These are phyloP conservation scores for Elymus sibiricus DNA, from an alignment of 176 grass and related monocot species.

Conservation along the genomic window DNA sequence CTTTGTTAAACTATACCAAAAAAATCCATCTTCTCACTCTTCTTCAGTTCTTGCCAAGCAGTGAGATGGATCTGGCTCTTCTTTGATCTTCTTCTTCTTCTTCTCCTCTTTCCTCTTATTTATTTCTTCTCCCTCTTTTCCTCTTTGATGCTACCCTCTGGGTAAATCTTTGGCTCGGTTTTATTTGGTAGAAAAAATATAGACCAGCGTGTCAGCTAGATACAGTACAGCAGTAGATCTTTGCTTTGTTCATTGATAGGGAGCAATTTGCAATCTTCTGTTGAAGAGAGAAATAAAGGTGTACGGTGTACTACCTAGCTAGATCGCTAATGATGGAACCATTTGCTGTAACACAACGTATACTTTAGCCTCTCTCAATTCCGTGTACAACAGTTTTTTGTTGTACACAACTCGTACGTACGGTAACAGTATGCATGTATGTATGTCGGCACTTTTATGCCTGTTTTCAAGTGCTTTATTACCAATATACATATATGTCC, in stretches of 20 bases:
- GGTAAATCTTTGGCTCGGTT: neutral
- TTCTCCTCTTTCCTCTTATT: neutral
- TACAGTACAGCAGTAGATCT: neutral
- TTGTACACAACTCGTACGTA: neutral
- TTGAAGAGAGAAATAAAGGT: neutral
- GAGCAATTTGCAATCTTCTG: neutral
- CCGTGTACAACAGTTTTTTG: neutral
- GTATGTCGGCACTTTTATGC: neutral
- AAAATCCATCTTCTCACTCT: neutral
- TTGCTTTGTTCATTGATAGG: neutral
- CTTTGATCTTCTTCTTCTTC: neutral
- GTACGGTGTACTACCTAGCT: neutral
- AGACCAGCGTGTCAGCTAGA: neutral
- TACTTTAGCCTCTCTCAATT: neutral
- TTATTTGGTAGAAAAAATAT: neutral
- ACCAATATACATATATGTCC: neutral
- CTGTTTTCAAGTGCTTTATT: neutral
- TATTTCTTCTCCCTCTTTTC: neutral
- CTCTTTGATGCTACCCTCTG: neutral
- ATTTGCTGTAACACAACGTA: neutral
- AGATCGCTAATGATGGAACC: neutral
- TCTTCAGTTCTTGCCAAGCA: neutral
- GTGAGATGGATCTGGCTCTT: slow-evolving; percentile 16
- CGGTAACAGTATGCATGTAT: neutral
- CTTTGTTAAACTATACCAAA: neutral